Percentiles rank a stretch among this genome's conserved stretches.
Conservation (phyloP, 257 asterid genomes). For the Mitragyna speciosa region DNA sequence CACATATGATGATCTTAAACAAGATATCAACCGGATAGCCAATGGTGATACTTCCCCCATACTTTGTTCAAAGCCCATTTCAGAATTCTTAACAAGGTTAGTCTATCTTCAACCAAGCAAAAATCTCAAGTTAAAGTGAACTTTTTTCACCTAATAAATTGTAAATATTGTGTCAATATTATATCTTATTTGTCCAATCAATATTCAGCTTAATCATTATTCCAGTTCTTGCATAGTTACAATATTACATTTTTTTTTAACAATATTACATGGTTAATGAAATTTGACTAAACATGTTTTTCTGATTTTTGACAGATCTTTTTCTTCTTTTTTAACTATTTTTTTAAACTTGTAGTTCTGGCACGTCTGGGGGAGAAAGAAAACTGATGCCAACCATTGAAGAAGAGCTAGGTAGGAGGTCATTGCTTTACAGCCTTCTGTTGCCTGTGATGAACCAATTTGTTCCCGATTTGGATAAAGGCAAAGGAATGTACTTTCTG, state of each 20-base stretch:
- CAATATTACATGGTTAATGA: not conserved
- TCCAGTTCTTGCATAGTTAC: too few relatives aligned
- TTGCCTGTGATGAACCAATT: constrained; percentile 93
- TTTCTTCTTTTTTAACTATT: too few relatives aligned
- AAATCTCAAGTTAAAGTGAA: too few relatives aligned
- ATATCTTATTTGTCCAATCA: too few relatives aligned
- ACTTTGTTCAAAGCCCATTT: constrained; percentile 37
- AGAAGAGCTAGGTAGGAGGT: constrained; percentile 64
- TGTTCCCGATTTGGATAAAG: constrained; percentile 65
- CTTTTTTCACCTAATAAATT: too few relatives aligned
- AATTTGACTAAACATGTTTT: not conserved
- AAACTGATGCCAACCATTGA: constrained; percentile 94
- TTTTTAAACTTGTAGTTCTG: constrained; percentile 41
- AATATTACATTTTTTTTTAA: too few relatives aligned
- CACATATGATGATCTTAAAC: constrained; percentile 35
- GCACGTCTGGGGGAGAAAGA: constrained; percentile 87
- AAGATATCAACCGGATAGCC: constrained; percentile 31
- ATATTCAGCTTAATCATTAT: too few relatives aligned
- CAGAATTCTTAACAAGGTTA: constrained; percentile 43
- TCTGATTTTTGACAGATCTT: too few relatives aligned
- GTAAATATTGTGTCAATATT: too few relatives aligned
- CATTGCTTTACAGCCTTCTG: constrained; percentile 71
- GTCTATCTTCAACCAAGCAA: too few relatives aligned
- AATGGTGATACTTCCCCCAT: constrained; percentile 35
- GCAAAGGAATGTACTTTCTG: constrained; percentile 87